These are phyloP conservation scores for Skeletonema costatum DNA, from an alignment of 108 stramenopile species.

Conservation along the genomic window DNA sequence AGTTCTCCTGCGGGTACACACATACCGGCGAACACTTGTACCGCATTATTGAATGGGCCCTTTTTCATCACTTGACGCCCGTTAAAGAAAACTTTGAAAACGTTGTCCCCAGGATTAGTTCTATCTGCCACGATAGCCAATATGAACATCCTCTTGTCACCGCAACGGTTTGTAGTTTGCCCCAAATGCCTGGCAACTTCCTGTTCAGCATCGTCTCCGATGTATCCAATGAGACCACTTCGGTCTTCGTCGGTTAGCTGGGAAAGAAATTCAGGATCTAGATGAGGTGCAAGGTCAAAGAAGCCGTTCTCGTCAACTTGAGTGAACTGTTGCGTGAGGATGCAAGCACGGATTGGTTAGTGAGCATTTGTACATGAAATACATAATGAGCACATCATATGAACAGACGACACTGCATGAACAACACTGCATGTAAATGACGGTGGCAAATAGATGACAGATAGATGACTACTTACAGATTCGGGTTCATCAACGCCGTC, in stretches of 20 bases:
- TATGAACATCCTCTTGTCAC: background rate
- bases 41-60: background rate
- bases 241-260: background rate
- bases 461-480: background rate
- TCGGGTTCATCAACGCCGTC: background rate
- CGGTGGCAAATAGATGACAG: too few species aligned
- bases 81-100: background rate
- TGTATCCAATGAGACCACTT: background rate
- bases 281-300: background rate
- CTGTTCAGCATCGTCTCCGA: background rate
- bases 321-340: background rate
- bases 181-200: background rate
- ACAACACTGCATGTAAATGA: too few species aligned
- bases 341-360: background rate
- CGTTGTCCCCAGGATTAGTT: background rate
- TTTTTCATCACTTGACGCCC: background rate
- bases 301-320: background rate
- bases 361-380: background rate
- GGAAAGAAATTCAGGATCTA: background rate
- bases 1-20: background rate
- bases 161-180: background rate
- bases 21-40: background rate
- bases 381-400: too few species aligned
- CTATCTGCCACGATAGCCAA: background rate
- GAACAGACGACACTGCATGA: too few species aligned